Base-by-base conservation (phyloP, 345 rosid species). In the Linum lewisii region DNA sequence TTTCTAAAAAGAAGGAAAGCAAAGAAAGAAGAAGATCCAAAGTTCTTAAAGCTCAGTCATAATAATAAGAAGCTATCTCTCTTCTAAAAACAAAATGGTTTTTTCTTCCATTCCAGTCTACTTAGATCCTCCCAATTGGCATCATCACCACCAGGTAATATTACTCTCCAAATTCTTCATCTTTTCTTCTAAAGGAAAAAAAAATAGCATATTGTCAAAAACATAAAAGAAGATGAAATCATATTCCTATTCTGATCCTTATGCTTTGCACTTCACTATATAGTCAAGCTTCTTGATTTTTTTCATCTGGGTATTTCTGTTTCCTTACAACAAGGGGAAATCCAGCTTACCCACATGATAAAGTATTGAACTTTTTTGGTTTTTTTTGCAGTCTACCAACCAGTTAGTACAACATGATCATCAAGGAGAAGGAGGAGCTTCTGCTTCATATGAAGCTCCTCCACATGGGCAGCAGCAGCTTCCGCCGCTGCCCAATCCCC, bases 91-190 rank as follows among this genome's bases (percentile, higher is more conserved):
- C 47, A 77, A 78, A 68, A 87, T 84, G 95, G 80, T 71, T 70
- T 87, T 82, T 73, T 75, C 95, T 57, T 82, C 95, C 11, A 73
- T 71, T 79, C 80, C 84, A 65, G 63, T 79, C 80, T 82, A 79
- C 73, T 73, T 79, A 68, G 83, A 82, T 77, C 77, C 86, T 62
- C 78, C 75, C 74, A 78, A 82, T 66, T 84, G 95, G 91, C 47
- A 42, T 42, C 47, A 42, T 16, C 22, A 52, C 56, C 80, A 84
- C 36, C 95, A 80, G 88, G 90, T 84, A 70, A 57, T 52, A 56
- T 69, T 57, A 50, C n/a, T 58, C 64, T 73, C 59, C 20, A 60
- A 59, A 60, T 65, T 58, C 56, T 65, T 57, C 59, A 34, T 42
- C 51, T 21, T 7, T 21, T 29, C 19, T 14, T 5, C 18, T 55